Base-by-base conservation (phyloP, 306 rosid species). In the Vigna reflexopilosa region DNA sequence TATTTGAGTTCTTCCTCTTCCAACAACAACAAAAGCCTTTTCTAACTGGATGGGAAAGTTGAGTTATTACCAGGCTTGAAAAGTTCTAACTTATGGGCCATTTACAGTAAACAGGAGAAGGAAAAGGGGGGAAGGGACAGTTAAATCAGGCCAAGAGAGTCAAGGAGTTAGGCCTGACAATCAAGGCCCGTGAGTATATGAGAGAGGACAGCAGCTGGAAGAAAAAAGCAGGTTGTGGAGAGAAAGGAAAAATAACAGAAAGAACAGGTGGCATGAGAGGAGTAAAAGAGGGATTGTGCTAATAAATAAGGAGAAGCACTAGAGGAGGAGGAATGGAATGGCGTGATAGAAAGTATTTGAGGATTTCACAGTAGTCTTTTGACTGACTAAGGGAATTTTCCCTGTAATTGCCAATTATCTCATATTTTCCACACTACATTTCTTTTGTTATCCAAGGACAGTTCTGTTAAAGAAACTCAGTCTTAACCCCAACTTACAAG, bases 401-500 rank as follows among this genome's bases (percentile, higher is more conserved):
- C 45, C 22, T 14, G 67, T 62, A 30, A 62, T 62, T 30, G 45
- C 14, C 12, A 32, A 61, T 62, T 30, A 15, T 62, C 12, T 5
- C 34, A 16, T 14, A 32, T 34, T 14, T 14, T 59, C 42, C 67
- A 5, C 6, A 4, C 6, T 58, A 2, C 14, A 61, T 30, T 61
- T 32, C 67, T 32, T 32, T 30, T 7, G 11, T 15, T 62, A 32
- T 14, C 22, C 3, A 61, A 15, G 45, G 22, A 61, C 24, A 16
- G 14, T 32, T 16, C 68, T 32, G 45, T 19, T 59, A 59, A 22
- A 62, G 13, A 28, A 30, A 32, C 34, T 62, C 24, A 34, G 24
- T 62, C 47, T 62, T 32, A 62, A 16, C 14, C 38, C 22, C 67
- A 76, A 81, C 9, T 66, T 68, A 68, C 44, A 45, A 68, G 79